Evolutionary conservation across 169 alveolate species (phyloP), one percentile per base, ranked within the genome.

Genomic region (Eimeria nieschulzi): DNA sequence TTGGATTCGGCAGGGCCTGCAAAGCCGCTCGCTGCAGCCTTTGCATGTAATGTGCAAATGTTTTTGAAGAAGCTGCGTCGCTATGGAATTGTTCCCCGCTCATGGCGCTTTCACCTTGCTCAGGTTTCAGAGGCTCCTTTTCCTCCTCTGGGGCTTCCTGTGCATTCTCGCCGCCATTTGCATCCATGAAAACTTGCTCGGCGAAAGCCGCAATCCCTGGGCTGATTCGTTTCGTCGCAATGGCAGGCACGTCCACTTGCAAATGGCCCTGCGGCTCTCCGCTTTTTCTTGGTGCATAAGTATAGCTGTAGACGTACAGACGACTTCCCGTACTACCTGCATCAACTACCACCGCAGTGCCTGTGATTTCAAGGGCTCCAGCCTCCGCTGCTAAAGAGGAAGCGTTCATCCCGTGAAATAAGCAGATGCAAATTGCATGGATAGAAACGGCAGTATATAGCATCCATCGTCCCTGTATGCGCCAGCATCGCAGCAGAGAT

Each of bases 301-400:
- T n/a, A 21, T 66, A 66, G 51, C 8, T 63, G 80, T 83, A 83
- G 26, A 83, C 91, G 23, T 8, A 83, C 23, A 66, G 71, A 12
- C 91, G 82, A 25, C 70, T 83, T 10, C 82, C 91, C 33, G 91
- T 83, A 53, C 91, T 83, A 25, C 91, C 91, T 5, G 80, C 79
- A 39, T 83, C 91, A 13, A 83, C n/a, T 53, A 83, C 91, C 17
- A 83, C 91, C 13, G 91, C 80, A 3, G 21, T 66, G 46, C 76
- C 26, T 26, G 0, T 66, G 5, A 23, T 66, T 2, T 15, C 17
- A n/a, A 21, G 17, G 26, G 76, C 76, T 9, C 46, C 76, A 17
- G 39, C 76, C 17, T 15, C 68, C 15, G 68, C 68, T 15, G 68
- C 68, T 33, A 33, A 33, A 33, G 46, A 33, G 46, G 46, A 33